Percentiles rank a stretch among this genome's conserved stretches.
These are phyloP conservation scores for Diplodia scrobiculata DNA, from an alignment of 2,329 filamentous ascomycete genomes.

Conservation along the genomic window DNA sequence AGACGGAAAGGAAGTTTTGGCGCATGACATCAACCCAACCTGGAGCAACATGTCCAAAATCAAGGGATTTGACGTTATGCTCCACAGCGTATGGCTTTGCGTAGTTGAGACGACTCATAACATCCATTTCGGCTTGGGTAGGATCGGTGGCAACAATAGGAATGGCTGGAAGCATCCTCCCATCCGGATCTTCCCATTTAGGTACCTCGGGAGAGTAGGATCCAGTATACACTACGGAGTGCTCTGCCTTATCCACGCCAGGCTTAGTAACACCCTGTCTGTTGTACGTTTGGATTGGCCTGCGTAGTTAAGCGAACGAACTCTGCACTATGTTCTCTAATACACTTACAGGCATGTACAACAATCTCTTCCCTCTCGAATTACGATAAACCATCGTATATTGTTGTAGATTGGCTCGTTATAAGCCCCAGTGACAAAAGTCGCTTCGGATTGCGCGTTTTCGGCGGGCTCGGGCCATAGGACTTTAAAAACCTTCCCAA, in stretches of 20 bases:
- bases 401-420: conserved; percentile 8
- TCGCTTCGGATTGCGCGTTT: background rate
- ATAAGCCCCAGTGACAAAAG: background rate
- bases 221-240: conserved; percentile 1
- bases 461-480: conserved; percentile 24
- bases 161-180: conserved; percentile 31
- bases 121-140: conserved; percentile 33
- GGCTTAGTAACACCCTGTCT: conserved; percentile 9
- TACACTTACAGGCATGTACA: conserved; percentile 29
- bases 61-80: conserved; percentile 39
- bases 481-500: conserved; percentile 26
- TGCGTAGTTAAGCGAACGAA: background rate
- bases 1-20: no score
- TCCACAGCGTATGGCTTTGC: conserved; percentile 37
- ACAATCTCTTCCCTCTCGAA: conserved; percentile 15
- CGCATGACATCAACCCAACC: no score
- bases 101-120: conserved; percentile 35
- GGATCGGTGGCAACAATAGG: conserved; percentile 28
- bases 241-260: conserved; percentile 12
- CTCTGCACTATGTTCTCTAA: background rate
- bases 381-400: conserved; percentile 30
- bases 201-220: background rate
- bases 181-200: background rate
- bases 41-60: conserved; percentile 34
- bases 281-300: conserved; percentile 27